Evolutionary conservation across 768 basidiomycete species (phyloP), one percentile per base, ranked within the genome.

Genomic region (Rhizopogon salebrosus): DNA sequence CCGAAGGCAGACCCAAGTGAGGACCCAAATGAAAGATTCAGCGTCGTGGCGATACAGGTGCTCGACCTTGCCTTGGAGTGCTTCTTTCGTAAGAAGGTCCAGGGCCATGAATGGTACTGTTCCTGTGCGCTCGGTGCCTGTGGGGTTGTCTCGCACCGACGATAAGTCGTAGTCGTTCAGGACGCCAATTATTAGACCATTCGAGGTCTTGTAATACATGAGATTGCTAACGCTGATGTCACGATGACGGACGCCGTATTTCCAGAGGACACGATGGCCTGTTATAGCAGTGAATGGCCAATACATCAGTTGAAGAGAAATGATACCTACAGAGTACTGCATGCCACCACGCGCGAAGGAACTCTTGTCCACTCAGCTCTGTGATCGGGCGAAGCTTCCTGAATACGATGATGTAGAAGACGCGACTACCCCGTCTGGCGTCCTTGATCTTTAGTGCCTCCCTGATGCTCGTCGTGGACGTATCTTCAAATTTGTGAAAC

Each of bases 71-170:
- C 45, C 45, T 18, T 31, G 22, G 27, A 29, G 27, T 7, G 27
- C 27, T 29, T 7, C 27, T 9, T 29, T 29, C 8, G 27, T 9
- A n/a, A 55, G 51, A 8, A 57, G 31, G 31, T 57, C 53, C 8
- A 42, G 29, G 6, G 48, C 46, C 56, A 57, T 57, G 34, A 49
- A 57, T 6, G 56, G 56, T 18, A 37, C 40, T 2, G 56, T 57
- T 13, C 56, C 56, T n/a, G 53, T 57, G 38, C 56, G 52, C 38
- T 54, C 45, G 6, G 26, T 18, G 16, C 10, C 22, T 29, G 11
- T 52, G 13, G 10, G 36, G 7, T 10, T 6, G 4, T n/a, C 23
- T 23, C 7, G 18, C 11, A 8, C 27, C 23, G 18, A 39, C 9
- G 23, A 46, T 23, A 18, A 54, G 35, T 57, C 53, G 22, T 54